Percentiles rank a stretch among this genome's conserved stretches.
These are phyloP conservation scores for Podaxis sp. DNA, from an alignment of 768 basidiomycete genomes.

Conservation along the genomic window DNA sequence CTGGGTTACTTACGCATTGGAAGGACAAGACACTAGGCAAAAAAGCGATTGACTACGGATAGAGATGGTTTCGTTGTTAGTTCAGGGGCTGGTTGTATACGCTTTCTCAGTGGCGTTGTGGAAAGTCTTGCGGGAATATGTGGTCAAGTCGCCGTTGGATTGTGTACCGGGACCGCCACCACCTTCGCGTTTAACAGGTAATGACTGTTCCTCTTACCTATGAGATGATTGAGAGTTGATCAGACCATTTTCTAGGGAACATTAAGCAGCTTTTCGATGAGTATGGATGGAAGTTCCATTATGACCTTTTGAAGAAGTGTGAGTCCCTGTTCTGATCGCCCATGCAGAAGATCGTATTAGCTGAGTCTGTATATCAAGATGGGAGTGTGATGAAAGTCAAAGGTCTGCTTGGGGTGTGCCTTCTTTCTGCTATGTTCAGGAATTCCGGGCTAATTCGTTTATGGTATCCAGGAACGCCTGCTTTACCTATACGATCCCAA, in stretches of 20 bases:
- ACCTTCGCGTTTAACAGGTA: conserved; percentile 30
- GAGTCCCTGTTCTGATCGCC: background rate
- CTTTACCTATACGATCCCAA: conserved; percentile 41
- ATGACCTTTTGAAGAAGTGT: conserved; percentile 29
- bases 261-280: conserved; percentile 27
- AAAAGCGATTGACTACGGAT: background rate
- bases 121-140: background rate
- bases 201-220: conserved; percentile 9
- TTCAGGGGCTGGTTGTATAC: background rate
- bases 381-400: conserved; percentile 30
- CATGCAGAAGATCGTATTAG: background rate
- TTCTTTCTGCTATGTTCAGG: background rate
- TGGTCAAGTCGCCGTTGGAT: conserved; percentile 5
- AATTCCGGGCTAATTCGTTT: too few species aligned
- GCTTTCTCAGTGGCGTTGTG: background rate
- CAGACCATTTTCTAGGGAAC: conserved; percentile 25
- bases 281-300: conserved; percentile 33
- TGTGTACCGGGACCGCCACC: conserved; percentile 12
- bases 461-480: conserved; percentile 18
- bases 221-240: background rate
- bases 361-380: conserved; percentile 15
- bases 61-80: background rate
- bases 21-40: background rate
- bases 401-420: conserved; percentile 30
- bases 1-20: background rate